A percentile compares a stretch with the other conserved stretches of the same genome.
phyloP scores from a whole-genome alignment of 495 filamentous ascomycete genomes.

The Penicillium waksmanii region DNA sequence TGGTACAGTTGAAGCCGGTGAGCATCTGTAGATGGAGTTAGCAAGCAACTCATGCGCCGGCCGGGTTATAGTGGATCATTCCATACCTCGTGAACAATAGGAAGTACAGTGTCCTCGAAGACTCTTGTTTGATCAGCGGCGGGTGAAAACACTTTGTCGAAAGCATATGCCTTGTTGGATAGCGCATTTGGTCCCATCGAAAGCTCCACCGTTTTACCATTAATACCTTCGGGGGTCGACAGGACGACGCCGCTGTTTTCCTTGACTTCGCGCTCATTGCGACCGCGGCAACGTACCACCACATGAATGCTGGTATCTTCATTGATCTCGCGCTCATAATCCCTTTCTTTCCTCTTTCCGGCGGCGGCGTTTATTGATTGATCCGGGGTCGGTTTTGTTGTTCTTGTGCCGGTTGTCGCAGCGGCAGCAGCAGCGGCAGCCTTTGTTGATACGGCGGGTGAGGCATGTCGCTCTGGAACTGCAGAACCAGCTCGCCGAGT shows the following conservation, averaged over 20 bases:
- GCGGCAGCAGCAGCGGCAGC: slow-evolving; percentile 41
- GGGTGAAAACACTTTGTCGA: slow-evolving; percentile 95
- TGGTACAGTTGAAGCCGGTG: slow-evolving; percentile 95
- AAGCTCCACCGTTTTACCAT: slow-evolving; percentile 79
- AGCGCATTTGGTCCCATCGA: slow-evolving; percentile 91
- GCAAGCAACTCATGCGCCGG: background rate
- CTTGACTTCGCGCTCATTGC: slow-evolving; percentile 86
- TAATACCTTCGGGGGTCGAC: slow-evolving; percentile 75
- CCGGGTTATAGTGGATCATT: background rate
- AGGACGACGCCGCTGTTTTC: slow-evolving; percentile 95
- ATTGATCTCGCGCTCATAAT: slow-evolving; percentile 71
- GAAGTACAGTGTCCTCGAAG: slow-evolving; percentile 91
- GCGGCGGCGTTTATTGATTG: slow-evolving; percentile 46
- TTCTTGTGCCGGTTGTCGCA: slow-evolving; percentile 47
- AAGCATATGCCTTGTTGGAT: slow-evolving; percentile 95
- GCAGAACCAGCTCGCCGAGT: slow-evolving; percentile 40
- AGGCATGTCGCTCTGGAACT: slow-evolving; percentile 50
- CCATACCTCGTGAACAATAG: slow-evolving; percentile 86
- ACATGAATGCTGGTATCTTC: slow-evolving; percentile 97
- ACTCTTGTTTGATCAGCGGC: slow-evolving; percentile 92
- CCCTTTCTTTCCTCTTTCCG: slow-evolving; percentile 77
- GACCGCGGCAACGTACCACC: slow-evolving; percentile 89
- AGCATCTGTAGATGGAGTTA: slow-evolving; percentile 67
- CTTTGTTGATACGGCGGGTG: slow-evolving; percentile 66
- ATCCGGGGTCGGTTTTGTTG: slow-evolving; percentile 43